Percentiles rank a stretch among this genome's conserved stretches.
Evolutionary conservation across 2,329 filamentous ascomycete species (phyloP).

Genomic region (Penicillium occitanis): DNA sequence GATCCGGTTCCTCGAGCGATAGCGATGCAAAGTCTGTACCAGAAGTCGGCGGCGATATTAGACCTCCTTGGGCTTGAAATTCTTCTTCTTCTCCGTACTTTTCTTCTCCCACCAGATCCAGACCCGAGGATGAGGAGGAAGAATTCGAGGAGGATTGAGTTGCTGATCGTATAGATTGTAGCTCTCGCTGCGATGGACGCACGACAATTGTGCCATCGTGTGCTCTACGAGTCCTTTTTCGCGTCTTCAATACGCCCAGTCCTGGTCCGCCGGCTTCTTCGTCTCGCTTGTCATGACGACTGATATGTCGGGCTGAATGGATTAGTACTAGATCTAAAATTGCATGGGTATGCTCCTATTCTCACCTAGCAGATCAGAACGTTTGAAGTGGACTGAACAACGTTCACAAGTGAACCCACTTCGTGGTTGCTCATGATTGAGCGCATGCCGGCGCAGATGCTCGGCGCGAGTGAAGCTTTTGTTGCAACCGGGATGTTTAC

Average conservation of each 20-base stretch:
- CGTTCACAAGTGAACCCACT: conserved; percentile 53
- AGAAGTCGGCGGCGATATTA: conserved; percentile 29
- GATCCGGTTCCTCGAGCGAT: conserved; percentile 24
- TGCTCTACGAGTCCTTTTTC: conserved; percentile 53
- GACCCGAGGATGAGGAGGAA: not conserved
- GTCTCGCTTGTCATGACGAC: conserved; percentile 53
- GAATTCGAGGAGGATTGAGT: not conserved
- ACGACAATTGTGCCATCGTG: conserved; percentile 50
- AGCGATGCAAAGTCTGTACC: conserved; percentile 22
- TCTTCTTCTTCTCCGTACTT: conserved; percentile 14
- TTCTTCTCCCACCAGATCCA: not conserved
- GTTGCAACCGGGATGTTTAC: conserved; percentile 49
- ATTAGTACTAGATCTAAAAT: not conserved
- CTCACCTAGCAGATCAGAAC: conserved; percentile 59
- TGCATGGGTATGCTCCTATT: not conserved
- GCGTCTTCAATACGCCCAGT: conserved; percentile 49
- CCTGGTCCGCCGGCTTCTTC: conserved; percentile 52
- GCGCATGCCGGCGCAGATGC: conserved; percentile 58
- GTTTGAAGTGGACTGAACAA: conserved; percentile 62
- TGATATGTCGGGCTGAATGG: conserved; percentile 57
- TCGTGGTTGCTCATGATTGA: conserved; percentile 57
- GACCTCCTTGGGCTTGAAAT: conserved; percentile 24
- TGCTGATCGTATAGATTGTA: not conserved
- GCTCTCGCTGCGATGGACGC: conserved; percentile 32
- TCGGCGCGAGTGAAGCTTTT: conserved; percentile 59